phyloP scores from a whole-genome alignment of 2,329 filamentous ascomycete species.

The Beauveria brongniartii region DNA sequence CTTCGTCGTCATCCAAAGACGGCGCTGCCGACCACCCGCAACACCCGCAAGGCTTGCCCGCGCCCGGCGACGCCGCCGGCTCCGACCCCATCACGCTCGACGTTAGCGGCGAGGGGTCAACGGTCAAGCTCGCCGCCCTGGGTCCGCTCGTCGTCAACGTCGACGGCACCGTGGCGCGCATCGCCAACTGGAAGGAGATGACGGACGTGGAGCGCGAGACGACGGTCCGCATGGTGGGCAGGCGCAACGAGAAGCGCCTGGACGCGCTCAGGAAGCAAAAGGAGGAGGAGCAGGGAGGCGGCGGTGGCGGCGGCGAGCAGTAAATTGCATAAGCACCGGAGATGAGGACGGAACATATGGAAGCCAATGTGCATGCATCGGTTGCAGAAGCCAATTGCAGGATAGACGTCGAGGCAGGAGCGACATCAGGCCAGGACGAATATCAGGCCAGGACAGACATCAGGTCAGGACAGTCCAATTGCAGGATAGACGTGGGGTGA shows the following conservation, averaged over 20 bases:
- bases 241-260: conserved; percentile 58
- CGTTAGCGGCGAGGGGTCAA: conserved; percentile 22
- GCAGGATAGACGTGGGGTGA: too few relatives aligned
- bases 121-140: conserved; percentile 56
- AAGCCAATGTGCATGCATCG: too few relatives aligned
- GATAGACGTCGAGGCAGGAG: too few relatives aligned
- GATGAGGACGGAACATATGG: too few relatives aligned
- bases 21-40: background rate
- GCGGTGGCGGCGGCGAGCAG: background rate
- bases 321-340: background rate
- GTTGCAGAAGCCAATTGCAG: too few relatives aligned
- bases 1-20: background rate
- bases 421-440: too few relatives aligned
- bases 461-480: too few relatives aligned
- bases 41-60: conserved; percentile 18
- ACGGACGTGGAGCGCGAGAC: conserved; percentile 57
- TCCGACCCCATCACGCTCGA: conserved; percentile 21
- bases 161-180: conserved; percentile 63
- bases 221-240: conserved; percentile 58
- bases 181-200: conserved; percentile 69
- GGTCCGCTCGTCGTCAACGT: conserved; percentile 67
- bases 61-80: conserved; percentile 15
- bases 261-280: conserved; percentile 35
- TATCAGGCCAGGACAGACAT: too few relatives aligned
- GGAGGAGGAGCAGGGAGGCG: background rate